Evolutionary conservation across 2,329 filamentous ascomycete species (phyloP), one percentile per base, ranked within the genome.

Genomic region (Arthrocladium fulminans): DNA sequence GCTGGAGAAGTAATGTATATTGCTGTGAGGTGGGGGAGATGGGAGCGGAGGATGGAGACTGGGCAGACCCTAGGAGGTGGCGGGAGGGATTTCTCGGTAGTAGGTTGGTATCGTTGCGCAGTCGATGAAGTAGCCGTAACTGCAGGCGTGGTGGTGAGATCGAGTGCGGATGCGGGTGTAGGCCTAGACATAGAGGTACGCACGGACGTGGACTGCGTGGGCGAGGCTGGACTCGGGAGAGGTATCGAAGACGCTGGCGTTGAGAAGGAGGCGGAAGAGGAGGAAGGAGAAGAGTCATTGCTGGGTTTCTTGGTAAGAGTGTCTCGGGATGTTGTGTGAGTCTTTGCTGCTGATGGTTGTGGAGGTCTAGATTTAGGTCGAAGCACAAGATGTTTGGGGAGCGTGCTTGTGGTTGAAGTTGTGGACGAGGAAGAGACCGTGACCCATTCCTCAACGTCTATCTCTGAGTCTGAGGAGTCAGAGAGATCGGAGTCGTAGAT

Each of bases 401-500:
- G 24, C 5, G 43, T 22, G 19, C 43, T 45, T 8, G 12, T 35
- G 3, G 43, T 22, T 12, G 29, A 24, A 9, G 29, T 37, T 22
- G 19, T 45, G 10, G 29, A 22, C 22, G 43, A 37, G n/a, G 43
- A 45, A 7, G 43, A 45, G 19, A 45, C 24, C 17, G 27, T 17
- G 2, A 45, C 19, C 43, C 43, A 45, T n/a, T 45, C 43, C 13
- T 45, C 43, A 7, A 13, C 17, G 24, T 45, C 43, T 2, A 37
- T 12, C 9, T 45, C 43, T 5, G 32, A 45, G 20, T 45, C 43
- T 13, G 43, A 45, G 20, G 9, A 35, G 22, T 37, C 29, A 10
- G 43, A 45, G 5, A 45, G 29, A n/a, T 45, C 43, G 3, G 17
- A 45, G 32, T 45, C 43, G 29, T 45, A 37, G 12, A 45, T 45